These are phyloP conservation scores for Hypoxylon crocopeplum DNA, from an alignment of 495 filamentous ascomycete species.

Conservation along the genomic window DNA sequence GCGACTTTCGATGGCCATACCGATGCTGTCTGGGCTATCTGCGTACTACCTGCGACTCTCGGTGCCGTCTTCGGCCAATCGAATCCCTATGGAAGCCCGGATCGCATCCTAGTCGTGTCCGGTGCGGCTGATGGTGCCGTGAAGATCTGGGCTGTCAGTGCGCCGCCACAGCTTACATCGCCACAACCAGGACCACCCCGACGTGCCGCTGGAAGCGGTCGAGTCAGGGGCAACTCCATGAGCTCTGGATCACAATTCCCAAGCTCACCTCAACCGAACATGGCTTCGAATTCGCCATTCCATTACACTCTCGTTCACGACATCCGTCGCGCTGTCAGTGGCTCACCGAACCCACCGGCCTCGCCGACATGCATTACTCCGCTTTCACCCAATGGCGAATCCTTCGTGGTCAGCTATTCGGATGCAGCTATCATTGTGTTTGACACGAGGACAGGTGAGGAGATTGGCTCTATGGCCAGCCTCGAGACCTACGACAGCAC, in stretches of 20 bases:
- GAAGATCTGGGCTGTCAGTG: constrained; percentile 91
- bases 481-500: constrained; percentile 92
- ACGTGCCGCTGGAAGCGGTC: constrained; percentile 71
- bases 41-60: constrained; percentile 85
- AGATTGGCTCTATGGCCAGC: constrained; percentile 89
- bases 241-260: constrained; percentile 90
- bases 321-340: constrained; percentile 76
- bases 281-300: constrained; percentile 67
- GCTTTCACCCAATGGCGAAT: constrained; percentile 82
- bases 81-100: constrained; percentile 73
- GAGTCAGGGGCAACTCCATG: constrained; percentile 85
- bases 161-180: constrained; percentile 83
- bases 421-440: constrained; percentile 91
- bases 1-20: constrained; percentile 93
- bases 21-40: constrained; percentile 94
- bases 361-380: constrained; percentile 93
- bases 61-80: constrained; percentile 77
- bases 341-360: constrained; percentile 64
- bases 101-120: constrained; percentile 87
- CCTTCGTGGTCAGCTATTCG: constrained; percentile 89
- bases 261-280: constrained; percentile 85
- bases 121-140: constrained; percentile 91
- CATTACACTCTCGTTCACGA: constrained; percentile 77
- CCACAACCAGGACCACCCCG: constrained; percentile 65
- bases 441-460: constrained; percentile 89